Conservation (phyloP, 768 basidiomycete genomes). For the Hypholoma fasciculare region DNA sequence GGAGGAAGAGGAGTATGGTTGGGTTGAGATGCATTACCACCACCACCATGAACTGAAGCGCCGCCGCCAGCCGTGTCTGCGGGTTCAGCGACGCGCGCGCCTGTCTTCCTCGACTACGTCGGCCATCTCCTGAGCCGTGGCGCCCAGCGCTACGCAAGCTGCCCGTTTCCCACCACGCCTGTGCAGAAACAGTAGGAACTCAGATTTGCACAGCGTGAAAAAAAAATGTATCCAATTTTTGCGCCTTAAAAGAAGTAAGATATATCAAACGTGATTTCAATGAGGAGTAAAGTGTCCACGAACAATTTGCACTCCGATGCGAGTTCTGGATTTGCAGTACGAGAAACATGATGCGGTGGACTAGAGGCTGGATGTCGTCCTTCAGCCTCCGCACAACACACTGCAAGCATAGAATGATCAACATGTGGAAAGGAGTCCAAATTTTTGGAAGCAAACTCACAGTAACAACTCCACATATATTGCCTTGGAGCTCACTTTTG, state of each 20-base stretch:
- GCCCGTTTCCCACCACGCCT: too few species aligned
- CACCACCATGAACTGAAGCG: too few species aligned
- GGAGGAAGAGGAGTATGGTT: too few species aligned
- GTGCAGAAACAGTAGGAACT: slow-evolving; percentile 56
- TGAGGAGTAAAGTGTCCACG: slow-evolving; percentile 94
- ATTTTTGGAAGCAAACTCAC: slow-evolving; percentile 44
- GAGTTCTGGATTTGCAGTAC: slow-evolving; percentile 81
- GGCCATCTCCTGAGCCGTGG: too few species aligned
- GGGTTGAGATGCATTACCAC: too few species aligned
- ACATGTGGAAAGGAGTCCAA: background rate
- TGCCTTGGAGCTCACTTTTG: slow-evolving; percentile 98
- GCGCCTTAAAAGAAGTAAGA: slow-evolving; percentile 1
- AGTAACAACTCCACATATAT: slow-evolving; percentile 87
- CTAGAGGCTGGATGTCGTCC: slow-evolving; percentile 80
- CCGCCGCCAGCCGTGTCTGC: too few species aligned
- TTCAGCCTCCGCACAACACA: slow-evolving; percentile 84
- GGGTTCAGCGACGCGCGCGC: too few species aligned
- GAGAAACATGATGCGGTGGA: slow-evolving; percentile 95
- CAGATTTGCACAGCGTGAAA: slow-evolving; percentile 67
- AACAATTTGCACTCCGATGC: slow-evolving; percentile 90
- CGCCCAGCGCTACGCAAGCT: too few species aligned
- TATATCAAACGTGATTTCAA: slow-evolving; percentile 75
- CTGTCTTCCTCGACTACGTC: too few species aligned
- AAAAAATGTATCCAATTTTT: background rate
- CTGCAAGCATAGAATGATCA: slow-evolving; percentile 37